Conservation (phyloP, 2,329 filamentous ascomycete species). For the Trichoderma citrinoviride region DNA sequence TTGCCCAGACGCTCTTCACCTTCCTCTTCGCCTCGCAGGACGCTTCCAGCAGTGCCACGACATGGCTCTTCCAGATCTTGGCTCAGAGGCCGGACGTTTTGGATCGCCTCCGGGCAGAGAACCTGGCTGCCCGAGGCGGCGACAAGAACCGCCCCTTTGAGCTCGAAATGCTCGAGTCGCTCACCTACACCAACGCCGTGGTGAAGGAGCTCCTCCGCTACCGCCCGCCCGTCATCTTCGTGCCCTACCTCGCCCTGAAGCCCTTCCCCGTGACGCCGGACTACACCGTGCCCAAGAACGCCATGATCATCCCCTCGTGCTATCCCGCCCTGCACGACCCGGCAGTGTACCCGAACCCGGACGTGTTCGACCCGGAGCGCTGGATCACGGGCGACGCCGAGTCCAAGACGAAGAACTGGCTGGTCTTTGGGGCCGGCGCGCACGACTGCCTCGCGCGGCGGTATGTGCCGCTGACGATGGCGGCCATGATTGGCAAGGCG, state of each 20-base stretch:
- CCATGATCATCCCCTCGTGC: slow-evolving; percentile 7
- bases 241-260: slow-evolving; percentile 5
- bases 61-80: slow-evolving; percentile 14
- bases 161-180: slow-evolving; percentile 8
- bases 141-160: background rate
- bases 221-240: slow-evolving; percentile 10
- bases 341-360: background rate
- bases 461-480: slow-evolving; percentile 12
- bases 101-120: slow-evolving; percentile 8
- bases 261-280: slow-evolving; percentile 8
- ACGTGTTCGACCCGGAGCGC: slow-evolving; percentile 1
- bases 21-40: slow-evolving; percentile 18
- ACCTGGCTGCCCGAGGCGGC: background rate
- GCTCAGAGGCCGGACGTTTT: slow-evolving; percentile 11
- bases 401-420: slow-evolving; percentile 13
- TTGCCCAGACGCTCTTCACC: slow-evolving; percentile 10
- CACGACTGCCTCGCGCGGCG: slow-evolving; percentile 12
- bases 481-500: slow-evolving; percentile 12
- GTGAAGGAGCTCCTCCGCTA: slow-evolving; percentile 11
- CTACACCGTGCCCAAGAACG: slow-evolving; percentile 11
- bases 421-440: slow-evolving; percentile 4
- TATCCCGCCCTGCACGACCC: slow-evolving; percentile 14
- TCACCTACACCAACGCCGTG: slow-evolving; percentile 12
- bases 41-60: slow-evolving; percentile 10
- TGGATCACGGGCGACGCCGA: slow-evolving; percentile 16